Conservation (phyloP, 2,329 filamentous ascomycete genomes). For the Rosellinia necatrix region DNA sequence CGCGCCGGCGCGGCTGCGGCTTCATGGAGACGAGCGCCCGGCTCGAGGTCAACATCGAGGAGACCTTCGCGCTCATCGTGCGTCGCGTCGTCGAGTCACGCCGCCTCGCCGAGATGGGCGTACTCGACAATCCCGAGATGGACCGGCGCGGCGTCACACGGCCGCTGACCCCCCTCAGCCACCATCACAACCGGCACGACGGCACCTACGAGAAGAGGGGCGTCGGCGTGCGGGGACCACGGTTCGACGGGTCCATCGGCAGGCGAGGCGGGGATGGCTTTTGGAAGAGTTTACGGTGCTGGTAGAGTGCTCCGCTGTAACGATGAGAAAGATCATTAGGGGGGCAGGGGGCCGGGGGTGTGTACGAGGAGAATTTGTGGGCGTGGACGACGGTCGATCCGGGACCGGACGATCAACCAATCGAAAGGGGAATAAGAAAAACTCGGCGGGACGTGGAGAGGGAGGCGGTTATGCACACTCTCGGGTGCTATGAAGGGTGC, state of each 20-base stretch:
- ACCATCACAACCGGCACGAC: slow-evolving; percentile 32
- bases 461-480: no score
- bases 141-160: slow-evolving; percentile 61
- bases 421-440: no score
- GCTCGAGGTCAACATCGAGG: slow-evolving; percentile 86
- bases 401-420: no score
- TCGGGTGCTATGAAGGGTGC: no score
- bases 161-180: slow-evolving; percentile 59
- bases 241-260: slow-evolving; percentile 48
- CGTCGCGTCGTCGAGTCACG: slow-evolving; percentile 65
- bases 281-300: slow-evolving; percentile 62
- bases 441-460: no score
- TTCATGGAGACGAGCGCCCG: slow-evolving; percentile 90
- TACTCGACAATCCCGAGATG: slow-evolving; percentile 48
- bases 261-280: slow-evolving; percentile 52
- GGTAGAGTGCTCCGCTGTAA: slow-evolving; percentile 44
- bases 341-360: no score
- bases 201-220: slow-evolving; percentile 48
- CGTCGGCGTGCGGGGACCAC: slow-evolving; percentile 43
- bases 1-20: slow-evolving; percentile 71
- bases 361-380: background rate
- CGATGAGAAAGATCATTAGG: background rate
- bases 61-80: slow-evolving; percentile 78
- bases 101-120: slow-evolving; percentile 54
- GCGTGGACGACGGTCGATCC: no score